phyloP scores from a whole-genome alignment of 164 flowering plant species.

The Liquidambar formosana region DNA sequence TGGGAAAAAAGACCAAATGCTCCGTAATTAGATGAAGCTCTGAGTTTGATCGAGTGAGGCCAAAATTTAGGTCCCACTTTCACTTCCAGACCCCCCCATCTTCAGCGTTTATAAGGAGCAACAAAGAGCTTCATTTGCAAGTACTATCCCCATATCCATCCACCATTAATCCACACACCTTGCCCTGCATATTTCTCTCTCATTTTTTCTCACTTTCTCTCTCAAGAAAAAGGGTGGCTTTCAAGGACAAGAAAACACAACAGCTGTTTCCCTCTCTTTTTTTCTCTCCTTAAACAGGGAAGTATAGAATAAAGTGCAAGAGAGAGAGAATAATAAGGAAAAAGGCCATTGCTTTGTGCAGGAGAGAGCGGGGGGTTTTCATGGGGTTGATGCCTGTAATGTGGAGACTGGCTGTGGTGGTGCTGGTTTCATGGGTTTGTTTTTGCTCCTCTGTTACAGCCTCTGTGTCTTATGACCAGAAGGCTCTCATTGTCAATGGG shows the following conservation, averaged over 20 bases:
- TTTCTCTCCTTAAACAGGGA: conserved; percentile 8
- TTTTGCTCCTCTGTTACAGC: conserved; percentile 30
- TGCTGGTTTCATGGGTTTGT: conserved; percentile 27
- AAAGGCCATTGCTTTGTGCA: conserved; percentile 2
- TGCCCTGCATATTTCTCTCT: conserved; percentile 4
- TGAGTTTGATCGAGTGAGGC: conserved; percentile 1
- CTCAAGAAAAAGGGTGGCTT: background rate
- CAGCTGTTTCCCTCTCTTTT: conserved; percentile 7
- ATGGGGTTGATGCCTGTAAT: conserved; percentile 24
- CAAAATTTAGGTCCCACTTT: conserved; percentile 29
- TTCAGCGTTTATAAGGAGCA: conserved; percentile 31
- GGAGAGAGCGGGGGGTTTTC: background rate
- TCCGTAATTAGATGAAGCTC: conserved; percentile 9
- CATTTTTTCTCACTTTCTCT: conserved; percentile 8
- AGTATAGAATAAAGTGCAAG: conserved; percentile 35
- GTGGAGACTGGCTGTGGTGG: conserved; percentile 30
- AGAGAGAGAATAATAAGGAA: conserved; percentile 8
- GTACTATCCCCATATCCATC: conserved; percentile 2
- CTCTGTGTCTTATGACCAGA: conserved; percentile 68
- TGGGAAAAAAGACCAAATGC: too few species aligned
- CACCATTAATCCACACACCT: background rate
- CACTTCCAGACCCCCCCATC: conserved; percentile 10
- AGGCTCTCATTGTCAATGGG: conserved; percentile 73
- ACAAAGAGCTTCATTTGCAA: conserved; percentile 21
- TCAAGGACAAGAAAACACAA: background rate